Evolutionary conservation across 805 yeast genomes (phyloP), one percentile per base, ranked within the genome.

Genomic region (Candida boidinii): DNA sequence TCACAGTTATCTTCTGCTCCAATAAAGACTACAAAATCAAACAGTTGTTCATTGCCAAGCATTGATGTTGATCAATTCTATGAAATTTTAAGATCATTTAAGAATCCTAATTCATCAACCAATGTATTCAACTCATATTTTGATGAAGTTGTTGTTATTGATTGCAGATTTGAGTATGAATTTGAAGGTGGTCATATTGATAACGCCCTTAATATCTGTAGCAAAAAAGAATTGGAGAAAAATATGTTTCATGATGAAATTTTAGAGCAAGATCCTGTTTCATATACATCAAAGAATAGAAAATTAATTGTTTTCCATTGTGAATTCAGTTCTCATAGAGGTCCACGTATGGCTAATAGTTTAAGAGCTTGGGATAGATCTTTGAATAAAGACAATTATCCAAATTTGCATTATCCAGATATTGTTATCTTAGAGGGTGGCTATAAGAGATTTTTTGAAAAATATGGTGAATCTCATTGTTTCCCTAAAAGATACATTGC

Each of bases 141-240:
- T 47, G 75, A 75, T 39, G 71, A 73, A 22, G 58, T 70, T 26
- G 45, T 71, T 7, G 62, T 92, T 13, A 64, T 92, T 8, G 98
- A 92, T 58, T 87, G 97, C 52, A 73, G 98, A 34, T 92, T 92
- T 51, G 85, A 79, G 46, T 90, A 90, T 60, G 98, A 92, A 57
- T 92, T 64, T 54, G 66, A 73, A 26, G 97, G 97, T 21, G 98
- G 98, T 19, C 98, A 92, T 56, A 85, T 92, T 29, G 72, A 68
- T 29, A 79, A 81, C 29, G 94, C 97, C 7, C 46, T 83, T 34
- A 92, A 90, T 53, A 66, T 87, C 20, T 75, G 82, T 26, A 70
- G 80, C 23, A 79, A 80, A 44, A 71, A 70, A 35, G 80, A 74
- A 30, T 61, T 90, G 27, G 94, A 85, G 46, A 59, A 66, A 24